Conservation (phyloP, 352 stramenopile genomes). For the Pythium folliculosum region DNA sequence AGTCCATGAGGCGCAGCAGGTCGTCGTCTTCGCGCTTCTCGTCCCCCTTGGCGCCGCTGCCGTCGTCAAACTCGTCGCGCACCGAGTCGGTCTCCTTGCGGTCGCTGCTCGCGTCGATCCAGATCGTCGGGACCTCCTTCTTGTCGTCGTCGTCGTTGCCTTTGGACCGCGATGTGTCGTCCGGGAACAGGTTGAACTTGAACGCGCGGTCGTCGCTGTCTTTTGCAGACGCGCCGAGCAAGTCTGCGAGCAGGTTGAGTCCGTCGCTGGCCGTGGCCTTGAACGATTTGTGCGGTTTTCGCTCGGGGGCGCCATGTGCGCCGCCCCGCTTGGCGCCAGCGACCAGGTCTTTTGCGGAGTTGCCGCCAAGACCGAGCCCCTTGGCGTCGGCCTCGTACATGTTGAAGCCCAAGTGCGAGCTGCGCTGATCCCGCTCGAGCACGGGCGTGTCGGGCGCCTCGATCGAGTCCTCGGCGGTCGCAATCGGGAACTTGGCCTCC, state of each 20-base stretch:
- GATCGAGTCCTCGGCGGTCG: slow-evolving; percentile 49
- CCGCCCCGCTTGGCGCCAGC: slow-evolving; percentile 57
- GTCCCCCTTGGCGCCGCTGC: slow-evolving; percentile 37
- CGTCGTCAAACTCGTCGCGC: slow-evolving; percentile 65
- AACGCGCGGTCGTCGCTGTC: slow-evolving; percentile 64
- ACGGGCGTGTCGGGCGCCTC: slow-evolving; percentile 52
- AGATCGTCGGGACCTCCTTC: slow-evolving; percentile 74
- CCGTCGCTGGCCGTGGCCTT: slow-evolving; percentile 80
- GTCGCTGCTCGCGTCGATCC: slow-evolving; percentile 79
- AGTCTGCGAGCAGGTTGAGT: slow-evolving; percentile 83
- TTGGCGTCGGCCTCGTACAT: slow-evolving; percentile 86
- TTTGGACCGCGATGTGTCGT: slow-evolving; percentile 41
- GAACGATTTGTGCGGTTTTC: slow-evolving; percentile 62
- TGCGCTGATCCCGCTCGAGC: slow-evolving; percentile 60
- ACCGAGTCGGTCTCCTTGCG: slow-evolving; percentile 58
- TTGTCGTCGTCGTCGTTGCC: slow-evolving; percentile 57
- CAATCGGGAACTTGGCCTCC: slow-evolving; percentile 68
- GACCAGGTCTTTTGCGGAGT: slow-evolving; percentile 58
- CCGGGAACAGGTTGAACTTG: slow-evolving; percentile 80
- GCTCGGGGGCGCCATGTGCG: slow-evolving; percentile 34
- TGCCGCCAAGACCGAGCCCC: slow-evolving; percentile 23
- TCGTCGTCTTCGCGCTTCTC: slow-evolving; percentile 59
- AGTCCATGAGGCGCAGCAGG: slow-evolving; percentile 89
- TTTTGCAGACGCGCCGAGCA: slow-evolving; percentile 63
- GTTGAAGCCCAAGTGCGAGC: slow-evolving; percentile 70